phyloP scores from a whole-genome alignment of 176 grass and related monocot species.

The Carex myosuroides region DNA sequence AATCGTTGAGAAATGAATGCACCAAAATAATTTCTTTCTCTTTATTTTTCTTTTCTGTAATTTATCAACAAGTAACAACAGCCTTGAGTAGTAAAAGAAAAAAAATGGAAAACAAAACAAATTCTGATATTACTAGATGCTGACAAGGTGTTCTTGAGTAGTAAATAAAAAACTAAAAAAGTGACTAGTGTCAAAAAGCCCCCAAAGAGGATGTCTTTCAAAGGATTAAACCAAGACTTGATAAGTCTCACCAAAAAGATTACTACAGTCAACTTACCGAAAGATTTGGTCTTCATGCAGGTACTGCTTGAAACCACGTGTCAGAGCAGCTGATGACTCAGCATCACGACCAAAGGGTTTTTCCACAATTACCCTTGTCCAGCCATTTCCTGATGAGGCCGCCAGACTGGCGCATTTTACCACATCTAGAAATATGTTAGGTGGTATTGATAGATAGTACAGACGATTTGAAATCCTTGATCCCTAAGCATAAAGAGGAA shows the following conservation, averaged over 20 bases:
- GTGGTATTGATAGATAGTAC: constrained; percentile 92
- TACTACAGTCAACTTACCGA: constrained; percentile 32
- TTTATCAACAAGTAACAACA: not conserved
- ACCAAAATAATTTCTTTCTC: not conserved
- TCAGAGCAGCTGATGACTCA: constrained; percentile 88
- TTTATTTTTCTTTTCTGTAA: not conserved
- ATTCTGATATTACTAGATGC: not conserved
- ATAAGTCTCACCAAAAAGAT: too few species aligned
- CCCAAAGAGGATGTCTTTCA: too few species aligned
- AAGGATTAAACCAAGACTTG: too few species aligned
- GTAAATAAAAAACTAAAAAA: not conserved
- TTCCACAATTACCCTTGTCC: constrained; percentile 96
- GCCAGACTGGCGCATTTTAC: constrained; percentile 89
- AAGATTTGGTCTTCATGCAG: constrained; percentile 96
- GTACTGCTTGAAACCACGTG: constrained; percentile 77
- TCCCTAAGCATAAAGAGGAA: constrained; percentile 43
- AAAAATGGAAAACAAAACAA: not conserved
- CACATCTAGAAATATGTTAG: constrained; percentile 96
- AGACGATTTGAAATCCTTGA: constrained; percentile 70
- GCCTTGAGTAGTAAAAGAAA: not conserved
- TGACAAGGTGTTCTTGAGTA: not conserved
- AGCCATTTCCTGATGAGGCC: constrained; percentile 68
- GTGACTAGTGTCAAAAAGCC: not conserved
- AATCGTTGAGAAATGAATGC: not conserved
- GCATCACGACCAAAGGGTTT: constrained; percentile 87